These are phyloP conservation scores for Arachis stenosperma DNA, from an alignment of 306 rosid genomes.

Conservation along the genomic window DNA sequence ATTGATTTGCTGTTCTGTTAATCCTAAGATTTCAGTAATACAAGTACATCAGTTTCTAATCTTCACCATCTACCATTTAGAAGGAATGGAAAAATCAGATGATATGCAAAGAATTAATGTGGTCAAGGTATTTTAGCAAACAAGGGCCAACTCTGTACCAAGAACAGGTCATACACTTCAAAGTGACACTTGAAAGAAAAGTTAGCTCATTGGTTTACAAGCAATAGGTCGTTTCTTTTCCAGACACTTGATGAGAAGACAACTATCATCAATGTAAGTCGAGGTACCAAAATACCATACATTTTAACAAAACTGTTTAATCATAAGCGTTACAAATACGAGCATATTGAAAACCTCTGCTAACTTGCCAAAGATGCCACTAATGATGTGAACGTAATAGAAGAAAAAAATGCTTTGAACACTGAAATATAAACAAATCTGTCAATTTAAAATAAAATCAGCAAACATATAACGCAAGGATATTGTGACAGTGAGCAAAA, in stretches of 20 bases:
- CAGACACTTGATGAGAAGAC: neutral
- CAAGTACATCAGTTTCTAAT: too few species aligned
- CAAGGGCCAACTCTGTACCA: neutral
- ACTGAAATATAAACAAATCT: neutral
- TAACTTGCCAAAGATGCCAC: slow-evolving; percentile 23
- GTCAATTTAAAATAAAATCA: slow-evolving; percentile 4
- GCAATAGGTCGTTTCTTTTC: slow-evolving; percentile 9
- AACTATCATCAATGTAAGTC: slow-evolving; percentile 11
- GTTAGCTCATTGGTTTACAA: neutral
- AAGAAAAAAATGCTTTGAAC: slow-evolving; percentile 1
- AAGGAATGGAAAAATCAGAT: slow-evolving; percentile 2
- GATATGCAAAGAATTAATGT: slow-evolving; percentile 3
- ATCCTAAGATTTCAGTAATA: too few species aligned
- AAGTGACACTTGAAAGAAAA: neutral
- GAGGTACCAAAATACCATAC: slow-evolving; percentile 1
- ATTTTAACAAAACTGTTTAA: neutral
- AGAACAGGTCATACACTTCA: neutral
- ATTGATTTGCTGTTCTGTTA: too few species aligned
- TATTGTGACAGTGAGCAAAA: neutral
- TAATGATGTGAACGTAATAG: neutral
- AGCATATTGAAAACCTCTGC: slow-evolving; percentile 15
- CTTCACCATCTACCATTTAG: neutral
- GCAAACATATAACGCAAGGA: neutral
- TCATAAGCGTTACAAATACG: slow-evolving; percentile 6
- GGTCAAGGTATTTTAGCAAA: slow-evolving; percentile 8